Conservation (phyloP, 768 basidiomycete species). For the Cyclocybe cylindracea region DNA sequence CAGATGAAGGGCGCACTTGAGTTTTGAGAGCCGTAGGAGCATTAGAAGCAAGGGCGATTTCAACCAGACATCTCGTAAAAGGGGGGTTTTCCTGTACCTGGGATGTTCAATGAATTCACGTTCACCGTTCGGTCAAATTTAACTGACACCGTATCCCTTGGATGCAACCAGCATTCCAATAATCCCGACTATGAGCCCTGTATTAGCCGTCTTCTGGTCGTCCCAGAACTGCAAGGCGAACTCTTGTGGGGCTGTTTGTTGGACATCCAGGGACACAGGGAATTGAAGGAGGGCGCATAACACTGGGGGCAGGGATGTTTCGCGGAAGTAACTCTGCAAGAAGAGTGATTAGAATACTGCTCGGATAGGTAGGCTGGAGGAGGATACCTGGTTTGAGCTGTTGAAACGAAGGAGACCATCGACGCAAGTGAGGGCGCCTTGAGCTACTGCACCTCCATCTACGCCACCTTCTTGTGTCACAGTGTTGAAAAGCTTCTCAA, state of each 20-base stretch:
- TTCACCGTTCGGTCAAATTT: neutral
- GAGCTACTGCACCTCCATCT: conserved; percentile 85
- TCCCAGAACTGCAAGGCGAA: conserved; percentile 98
- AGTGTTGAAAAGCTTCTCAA: conserved; percentile 92
- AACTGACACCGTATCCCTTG: conserved; percentile 63
- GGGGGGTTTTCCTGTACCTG: conserved; percentile 59
- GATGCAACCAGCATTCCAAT: conserved; percentile 84
- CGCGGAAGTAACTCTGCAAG: conserved; percentile 90
- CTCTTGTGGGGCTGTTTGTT: conserved; percentile 72
- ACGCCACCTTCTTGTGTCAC: conserved; percentile 87
- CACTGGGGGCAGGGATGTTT: conserved; percentile 72
- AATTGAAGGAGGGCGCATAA: conserved; percentile 72
- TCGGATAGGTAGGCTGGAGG: neutral
- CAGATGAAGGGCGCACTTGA: conserved; percentile 50
- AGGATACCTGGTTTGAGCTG: conserved; percentile 86
- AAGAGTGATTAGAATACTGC: conserved; percentile 15
- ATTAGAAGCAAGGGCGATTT: conserved; percentile 92
- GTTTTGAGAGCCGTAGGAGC: conserved; percentile 86
- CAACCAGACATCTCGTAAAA: conserved; percentile 78
- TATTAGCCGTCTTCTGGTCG: conserved; percentile 82
- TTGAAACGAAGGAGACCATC: conserved; percentile 91
- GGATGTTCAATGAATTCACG: neutral
- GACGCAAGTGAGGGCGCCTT: conserved; percentile 83
- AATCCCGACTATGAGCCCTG: conserved; percentile 75
- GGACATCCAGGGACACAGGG: conserved; percentile 59